Base-by-base conservation (phyloP, 1,284 basidiomycete genomes). In the Microbotryum scabiosae region DNA sequence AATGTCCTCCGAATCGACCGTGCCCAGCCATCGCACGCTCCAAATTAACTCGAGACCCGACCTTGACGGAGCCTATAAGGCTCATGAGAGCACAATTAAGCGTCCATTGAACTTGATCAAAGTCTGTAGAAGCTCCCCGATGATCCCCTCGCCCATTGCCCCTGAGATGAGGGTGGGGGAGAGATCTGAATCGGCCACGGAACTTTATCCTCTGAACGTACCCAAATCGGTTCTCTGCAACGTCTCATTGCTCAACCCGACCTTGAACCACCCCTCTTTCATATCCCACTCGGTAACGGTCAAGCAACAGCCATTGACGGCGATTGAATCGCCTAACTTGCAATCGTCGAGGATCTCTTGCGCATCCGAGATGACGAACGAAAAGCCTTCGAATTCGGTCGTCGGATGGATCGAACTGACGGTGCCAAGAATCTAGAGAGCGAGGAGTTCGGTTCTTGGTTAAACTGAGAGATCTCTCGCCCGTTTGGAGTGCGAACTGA, bases 1-100 rank as follows among this genome's bases (percentile, higher is more conserved):
- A 93, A 75, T 99, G 94, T 7, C 94, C 94, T 30, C 94, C 94
- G 72, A 98, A 97, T 50, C 94, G 81, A 12, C 85, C 85, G 76
- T 94, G 88, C 1, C 87, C 85, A 18, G 84, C 85, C 90, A 98
- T 93, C 3, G 94, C 94, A 52, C 94, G 83, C 78, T 99, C 94
- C 55, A 94, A 82, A 76, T 98, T 97, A 57, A 97, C 83, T 67
- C 84, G 81, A 69, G 90, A 86, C 6, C 89, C 90, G 9, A 86
- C 84, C 66, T 81, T 82, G 62, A 90, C 79, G 69, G 88, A 82
- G 49, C 91, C 90, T 87, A 68, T 10, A 54, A 16, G 20, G 12
- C 1, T 0, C 10, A 49, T 28, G 16, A 28, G 47, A 12, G 3
- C 50, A 2, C 36, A 12, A 18, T 41, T 41, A 9, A 41, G 36